These are phyloP conservation scores for Ganoderma sinense DNA, from an alignment of 1,284 basidiomycete species.

Conservation along the genomic window DNA sequence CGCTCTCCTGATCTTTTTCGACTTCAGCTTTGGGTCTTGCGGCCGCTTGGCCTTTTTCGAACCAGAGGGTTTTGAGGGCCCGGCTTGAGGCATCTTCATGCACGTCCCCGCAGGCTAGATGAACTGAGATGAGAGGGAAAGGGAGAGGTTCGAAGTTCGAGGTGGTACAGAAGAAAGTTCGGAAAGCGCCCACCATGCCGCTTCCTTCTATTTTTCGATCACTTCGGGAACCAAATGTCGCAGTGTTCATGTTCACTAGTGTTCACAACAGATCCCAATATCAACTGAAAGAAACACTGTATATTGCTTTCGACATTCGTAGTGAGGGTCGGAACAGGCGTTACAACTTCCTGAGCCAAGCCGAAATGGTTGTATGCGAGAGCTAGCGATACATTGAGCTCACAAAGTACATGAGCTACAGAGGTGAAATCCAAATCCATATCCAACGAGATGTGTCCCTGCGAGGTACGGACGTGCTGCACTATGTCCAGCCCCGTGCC, in stretches of 20 bases:
- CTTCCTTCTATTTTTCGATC: neutral
- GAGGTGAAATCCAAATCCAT: neutral
- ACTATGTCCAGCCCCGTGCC: conserved; percentile 70
- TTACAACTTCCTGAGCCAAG: neutral
- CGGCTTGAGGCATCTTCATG: conserved; percentile 38
- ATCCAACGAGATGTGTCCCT: neutral
- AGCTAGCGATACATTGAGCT: conserved; percentile 28
- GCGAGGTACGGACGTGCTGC: neutral
- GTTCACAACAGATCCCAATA: too few species aligned
- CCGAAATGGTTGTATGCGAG: conserved; percentile 7
- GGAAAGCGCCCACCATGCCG: neutral
- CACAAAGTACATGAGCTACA: conserved; percentile 5
- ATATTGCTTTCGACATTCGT: too few species aligned
- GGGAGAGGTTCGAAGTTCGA: neutral
- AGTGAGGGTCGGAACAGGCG: neutral
- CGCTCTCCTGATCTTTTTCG: conserved; percentile 52
- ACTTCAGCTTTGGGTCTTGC: conserved; percentile 31
- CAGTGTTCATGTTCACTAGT: too few species aligned
- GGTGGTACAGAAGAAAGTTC: neutral
- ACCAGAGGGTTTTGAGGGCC: conserved; percentile 35
- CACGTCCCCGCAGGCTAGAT: neutral
- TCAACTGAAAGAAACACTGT: too few species aligned
- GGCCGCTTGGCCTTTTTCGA: conserved; percentile 29
- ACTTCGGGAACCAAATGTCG: too few species aligned
- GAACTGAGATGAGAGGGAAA: neutral